phyloP scores from a whole-genome alignment of 2,329 filamentous ascomycete genomes.

The Colletotrichum musicola region DNA sequence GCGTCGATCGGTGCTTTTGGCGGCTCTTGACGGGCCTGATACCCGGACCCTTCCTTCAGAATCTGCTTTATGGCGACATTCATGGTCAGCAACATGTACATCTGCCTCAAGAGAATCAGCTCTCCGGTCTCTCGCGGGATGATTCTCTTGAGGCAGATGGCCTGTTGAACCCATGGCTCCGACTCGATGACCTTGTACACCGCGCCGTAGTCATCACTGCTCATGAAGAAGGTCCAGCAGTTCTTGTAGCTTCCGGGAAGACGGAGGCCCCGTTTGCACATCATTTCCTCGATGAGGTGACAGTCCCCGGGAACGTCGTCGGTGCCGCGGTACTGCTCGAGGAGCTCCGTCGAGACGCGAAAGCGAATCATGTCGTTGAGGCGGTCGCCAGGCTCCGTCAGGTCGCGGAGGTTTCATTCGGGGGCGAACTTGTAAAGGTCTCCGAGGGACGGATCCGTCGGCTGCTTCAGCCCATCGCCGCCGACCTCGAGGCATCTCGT shows the following conservation, averaged over 20 bases:
- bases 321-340: slow-evolving; percentile 53
- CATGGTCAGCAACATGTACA: slow-evolving; percentile 51
- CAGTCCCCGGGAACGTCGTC: slow-evolving; percentile 51
- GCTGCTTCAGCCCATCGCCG: slow-evolving; percentile 50
- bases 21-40: slow-evolving; percentile 41
- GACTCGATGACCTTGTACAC: slow-evolving; percentile 45
- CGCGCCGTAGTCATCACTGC: slow-evolving; percentile 52
- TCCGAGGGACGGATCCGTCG: slow-evolving; percentile 51
- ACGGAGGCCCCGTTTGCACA: slow-evolving; percentile 48
- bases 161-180: slow-evolving; percentile 43
- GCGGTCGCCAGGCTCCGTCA: slow-evolving; percentile 49
- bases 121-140: slow-evolving; percentile 48
- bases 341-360: slow-evolving; percentile 50
- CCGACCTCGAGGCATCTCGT: slow-evolving; percentile 51
- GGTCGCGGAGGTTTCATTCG: slow-evolving; percentile 59
- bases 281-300: slow-evolving; percentile 50
- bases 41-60: slow-evolving; percentile 52
- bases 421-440: slow-evolving; percentile 54
- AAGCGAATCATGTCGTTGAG: slow-evolving; percentile 54
- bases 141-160: slow-evolving; percentile 42
- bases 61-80: slow-evolving; percentile 59
- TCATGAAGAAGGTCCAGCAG: slow-evolving; percentile 53
- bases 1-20: slow-evolving; percentile 46
- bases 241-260: slow-evolving; percentile 45
- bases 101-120: slow-evolving; percentile 56